These are phyloP conservation scores for Sphaceloma murrayae DNA, from an alignment of 2,329 filamentous ascomycete species.

Conservation along the genomic window DNA sequence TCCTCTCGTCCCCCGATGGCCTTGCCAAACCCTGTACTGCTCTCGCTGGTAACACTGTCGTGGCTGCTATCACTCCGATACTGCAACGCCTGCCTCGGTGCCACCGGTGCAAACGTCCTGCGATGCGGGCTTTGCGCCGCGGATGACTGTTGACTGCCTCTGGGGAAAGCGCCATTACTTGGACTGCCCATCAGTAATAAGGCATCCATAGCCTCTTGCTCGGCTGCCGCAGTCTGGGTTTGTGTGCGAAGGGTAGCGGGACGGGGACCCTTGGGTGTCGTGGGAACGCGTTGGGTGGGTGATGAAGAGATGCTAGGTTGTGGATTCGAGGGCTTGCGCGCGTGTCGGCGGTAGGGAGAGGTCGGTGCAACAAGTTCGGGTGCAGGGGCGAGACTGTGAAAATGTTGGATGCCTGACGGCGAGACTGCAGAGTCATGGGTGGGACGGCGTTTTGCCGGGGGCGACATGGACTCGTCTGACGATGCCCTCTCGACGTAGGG, in stretches of 20 bases:
- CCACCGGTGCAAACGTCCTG: neutral
- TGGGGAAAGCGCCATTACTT: slow-evolving; percentile 12
- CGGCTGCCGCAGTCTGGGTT: slow-evolving; percentile 56
- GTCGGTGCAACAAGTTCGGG: slow-evolving; percentile 20
- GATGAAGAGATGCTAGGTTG: slow-evolving; percentile 12
- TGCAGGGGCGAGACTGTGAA: slow-evolving; percentile 21
- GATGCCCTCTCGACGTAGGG: slow-evolving; percentile 4
- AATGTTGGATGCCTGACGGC: neutral
- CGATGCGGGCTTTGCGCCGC: slow-evolving; percentile 10
- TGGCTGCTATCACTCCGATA: slow-evolving; percentile 15
- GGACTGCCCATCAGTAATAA: slow-evolving; percentile 62
- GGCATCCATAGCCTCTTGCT: slow-evolving; percentile 74
- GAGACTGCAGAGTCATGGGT: slow-evolving; percentile 21
- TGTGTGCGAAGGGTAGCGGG: slow-evolving; percentile 55
- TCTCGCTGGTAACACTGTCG: slow-evolving; percentile 2
- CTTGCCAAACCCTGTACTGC: too few relatives aligned
- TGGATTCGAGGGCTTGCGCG: slow-evolving; percentile 2
- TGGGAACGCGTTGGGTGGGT: slow-evolving; percentile 11
- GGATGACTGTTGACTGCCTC: slow-evolving; percentile 11
- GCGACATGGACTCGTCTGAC: slow-evolving; percentile 20
- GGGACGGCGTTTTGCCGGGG: slow-evolving; percentile 28
- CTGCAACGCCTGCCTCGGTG: slow-evolving; percentile 9
- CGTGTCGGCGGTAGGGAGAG: slow-evolving; percentile 15
- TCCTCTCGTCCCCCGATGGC: slow-evolving; percentile 3
- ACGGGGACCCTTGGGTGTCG: slow-evolving; percentile 22